Conservation (phyloP, 176 grass and related monocot genomes). For the Zizania latifolia region DNA sequence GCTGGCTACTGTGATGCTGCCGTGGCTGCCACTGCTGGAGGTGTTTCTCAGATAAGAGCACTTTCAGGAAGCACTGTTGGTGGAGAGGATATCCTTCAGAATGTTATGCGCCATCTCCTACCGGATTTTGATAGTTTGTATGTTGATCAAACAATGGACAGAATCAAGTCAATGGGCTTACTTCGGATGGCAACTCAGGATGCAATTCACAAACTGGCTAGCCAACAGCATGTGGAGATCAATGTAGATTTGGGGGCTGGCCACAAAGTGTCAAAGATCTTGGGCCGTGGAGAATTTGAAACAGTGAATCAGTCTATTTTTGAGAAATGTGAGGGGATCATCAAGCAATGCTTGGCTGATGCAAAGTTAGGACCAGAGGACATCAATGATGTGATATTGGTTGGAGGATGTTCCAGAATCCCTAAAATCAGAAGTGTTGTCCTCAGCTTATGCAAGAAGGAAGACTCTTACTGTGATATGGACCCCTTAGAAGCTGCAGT, state of each 20-base stretch:
- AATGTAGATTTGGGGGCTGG: constrained; percentile 43
- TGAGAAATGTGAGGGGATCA: constrained; percentile 43
- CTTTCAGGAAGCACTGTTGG: constrained; percentile 41
- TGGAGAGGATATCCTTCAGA: constrained; percentile 72
- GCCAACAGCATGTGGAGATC: constrained; percentile 30
- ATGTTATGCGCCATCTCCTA: constrained; percentile 48
- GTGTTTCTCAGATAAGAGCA: constrained; percentile 68
- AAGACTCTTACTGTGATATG: constrained; percentile 31
- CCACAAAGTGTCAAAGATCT: constrained; percentile 21
- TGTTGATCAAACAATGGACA: constrained; percentile 42
- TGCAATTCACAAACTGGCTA: constrained; percentile 54
- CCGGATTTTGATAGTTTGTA: constrained; percentile 46
- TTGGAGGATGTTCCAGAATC: constrained; percentile 60
- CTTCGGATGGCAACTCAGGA: constrained; percentile 51
- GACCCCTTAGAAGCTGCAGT: constrained; percentile 59
- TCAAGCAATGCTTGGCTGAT: constrained; percentile 53
- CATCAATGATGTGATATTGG: constrained; percentile 57
- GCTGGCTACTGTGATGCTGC: constrained; percentile 65
- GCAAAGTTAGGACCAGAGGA: constrained; percentile 40
- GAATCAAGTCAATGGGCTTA: constrained; percentile 39
- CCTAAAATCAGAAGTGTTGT: constrained; percentile 53
- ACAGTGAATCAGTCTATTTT: constrained; percentile 39
- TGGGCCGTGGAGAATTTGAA: constrained; percentile 50
- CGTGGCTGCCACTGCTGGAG: constrained; percentile 57
- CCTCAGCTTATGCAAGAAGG: constrained; percentile 48